Percentiles rank a stretch among this genome's conserved stretches.
phyloP scores from a whole-genome alignment of 164 flowering plant species.

The Chimonanthus praecox region DNA sequence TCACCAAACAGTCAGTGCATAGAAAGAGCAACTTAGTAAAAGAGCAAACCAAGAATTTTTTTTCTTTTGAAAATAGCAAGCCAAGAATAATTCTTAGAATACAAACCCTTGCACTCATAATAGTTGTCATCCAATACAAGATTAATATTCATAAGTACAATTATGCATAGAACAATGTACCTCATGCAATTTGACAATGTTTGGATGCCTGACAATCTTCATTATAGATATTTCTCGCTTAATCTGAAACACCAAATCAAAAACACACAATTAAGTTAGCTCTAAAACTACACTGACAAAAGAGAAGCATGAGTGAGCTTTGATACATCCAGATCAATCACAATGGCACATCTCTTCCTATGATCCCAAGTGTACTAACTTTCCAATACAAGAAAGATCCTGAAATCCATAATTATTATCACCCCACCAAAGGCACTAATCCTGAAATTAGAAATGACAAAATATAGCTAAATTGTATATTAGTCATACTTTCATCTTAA shows the following conservation, averaged over 20 bases:
- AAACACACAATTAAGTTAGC: not conserved
- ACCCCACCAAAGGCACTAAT: too few relatives aligned
- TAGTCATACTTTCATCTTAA: too few relatives aligned
- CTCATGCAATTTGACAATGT: slow-evolving; percentile 86
- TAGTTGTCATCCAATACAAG: not conserved
- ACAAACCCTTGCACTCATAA: not conserved
- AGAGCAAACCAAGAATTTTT: not conserved
- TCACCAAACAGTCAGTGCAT: not conserved
- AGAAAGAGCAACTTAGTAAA: not conserved
- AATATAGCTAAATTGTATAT: too few relatives aligned
- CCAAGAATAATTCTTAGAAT: not conserved
- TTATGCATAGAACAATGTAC: slow-evolving; percentile 31
- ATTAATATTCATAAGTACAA: not conserved
- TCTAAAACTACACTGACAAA: slow-evolving; percentile 4
- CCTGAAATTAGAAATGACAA: too few relatives aligned
- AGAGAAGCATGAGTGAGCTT: not conserved
- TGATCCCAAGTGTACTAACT: too few relatives aligned
- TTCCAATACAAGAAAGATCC: too few relatives aligned
- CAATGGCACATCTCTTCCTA: too few relatives aligned
- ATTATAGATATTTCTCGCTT: slow-evolving; percentile 95
- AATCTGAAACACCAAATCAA: slow-evolving; percentile 49
- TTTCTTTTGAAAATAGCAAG: not conserved
- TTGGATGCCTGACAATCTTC: slow-evolving; percentile 98
- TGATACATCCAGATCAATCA: too few relatives aligned
- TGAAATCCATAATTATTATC: too few relatives aligned